Conservation (phyloP, 345 rosid species). For the Raphanus raphanistrum region DNA sequence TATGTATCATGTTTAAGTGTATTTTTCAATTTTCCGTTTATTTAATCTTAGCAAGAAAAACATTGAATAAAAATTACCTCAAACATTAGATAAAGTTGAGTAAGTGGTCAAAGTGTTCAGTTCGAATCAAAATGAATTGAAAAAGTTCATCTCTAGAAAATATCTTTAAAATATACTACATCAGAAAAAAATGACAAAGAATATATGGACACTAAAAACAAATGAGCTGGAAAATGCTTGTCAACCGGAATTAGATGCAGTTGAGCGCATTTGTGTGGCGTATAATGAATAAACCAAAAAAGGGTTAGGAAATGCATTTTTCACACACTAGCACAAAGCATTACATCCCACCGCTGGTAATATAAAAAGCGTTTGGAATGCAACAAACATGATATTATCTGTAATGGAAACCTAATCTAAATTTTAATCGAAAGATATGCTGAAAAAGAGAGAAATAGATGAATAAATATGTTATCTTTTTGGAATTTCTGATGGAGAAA, state of each 20-base stretch:
- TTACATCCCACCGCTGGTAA: neutral
- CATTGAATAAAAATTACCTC: neutral
- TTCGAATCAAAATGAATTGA: neutral
- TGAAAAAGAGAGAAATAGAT: neutral
- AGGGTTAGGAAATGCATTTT: neutral
- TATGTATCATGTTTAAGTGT: too few species aligned
- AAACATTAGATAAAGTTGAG: neutral
- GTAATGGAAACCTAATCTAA: conserved; percentile 11
- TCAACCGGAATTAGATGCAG: neutral
- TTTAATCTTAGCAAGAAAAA: neutral
- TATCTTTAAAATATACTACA: neutral
- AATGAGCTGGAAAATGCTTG: neutral
- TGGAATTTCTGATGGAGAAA: conserved; percentile 26
- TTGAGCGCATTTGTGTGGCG: neutral
- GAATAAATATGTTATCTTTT: conserved; percentile 9
- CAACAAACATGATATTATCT: conserved; percentile 10
- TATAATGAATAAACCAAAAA: neutral
- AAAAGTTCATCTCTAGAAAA: neutral
- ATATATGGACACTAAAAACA: neutral
- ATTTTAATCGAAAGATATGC: neutral
- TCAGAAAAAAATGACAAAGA: neutral
- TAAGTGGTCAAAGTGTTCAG: neutral
- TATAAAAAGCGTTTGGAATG: conserved; percentile 7
- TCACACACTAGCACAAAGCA: neutral
- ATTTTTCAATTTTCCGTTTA: neutral